Conservation (phyloP, 768 basidiomycete genomes). For the Mycena amicta region DNA sequence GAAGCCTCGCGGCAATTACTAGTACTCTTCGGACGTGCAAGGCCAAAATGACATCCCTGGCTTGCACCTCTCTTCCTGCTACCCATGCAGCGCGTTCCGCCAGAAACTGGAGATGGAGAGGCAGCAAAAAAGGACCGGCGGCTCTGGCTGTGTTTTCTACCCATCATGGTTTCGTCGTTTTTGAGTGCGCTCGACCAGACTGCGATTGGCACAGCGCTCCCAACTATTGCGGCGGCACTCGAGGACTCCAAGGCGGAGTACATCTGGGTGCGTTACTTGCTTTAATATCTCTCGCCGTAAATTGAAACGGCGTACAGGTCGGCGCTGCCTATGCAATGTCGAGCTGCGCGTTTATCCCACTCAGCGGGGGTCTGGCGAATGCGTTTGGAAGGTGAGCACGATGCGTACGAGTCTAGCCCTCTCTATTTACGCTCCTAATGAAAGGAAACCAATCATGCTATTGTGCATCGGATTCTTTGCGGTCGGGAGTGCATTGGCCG, state of each 20-base stretch:
- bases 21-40: no score
- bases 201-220: slow-evolving; percentile 13
- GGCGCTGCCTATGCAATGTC: slow-evolving; percentile 42
- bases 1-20: no score
- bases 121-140: no score
- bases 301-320: no score
- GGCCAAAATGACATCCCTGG: no score
- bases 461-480: slow-evolving; percentile 34
- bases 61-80: no score
- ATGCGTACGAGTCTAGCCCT: neutral
- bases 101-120: no score
- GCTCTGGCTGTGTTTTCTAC: slow-evolving; percentile 13
- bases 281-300: no score
- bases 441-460: slow-evolving; percentile 29
- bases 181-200: slow-evolving; percentile 13
- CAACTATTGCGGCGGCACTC: slow-evolving; percentile 12
- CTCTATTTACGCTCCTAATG: neutral
- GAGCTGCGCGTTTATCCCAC: slow-evolving; percentile 39
- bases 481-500: slow-evolving; percentile 42
- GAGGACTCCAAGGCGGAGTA: slow-evolving; percentile 11
- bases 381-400: slow-evolving; percentile 32
- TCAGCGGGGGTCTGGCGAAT: slow-evolving; percentile 34
- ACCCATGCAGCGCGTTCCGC: no score
- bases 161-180: slow-evolving; percentile 4
- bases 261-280: no score